Conservation (phyloP, 257 asterid genomes). For the Solanum pennellii region DNA sequence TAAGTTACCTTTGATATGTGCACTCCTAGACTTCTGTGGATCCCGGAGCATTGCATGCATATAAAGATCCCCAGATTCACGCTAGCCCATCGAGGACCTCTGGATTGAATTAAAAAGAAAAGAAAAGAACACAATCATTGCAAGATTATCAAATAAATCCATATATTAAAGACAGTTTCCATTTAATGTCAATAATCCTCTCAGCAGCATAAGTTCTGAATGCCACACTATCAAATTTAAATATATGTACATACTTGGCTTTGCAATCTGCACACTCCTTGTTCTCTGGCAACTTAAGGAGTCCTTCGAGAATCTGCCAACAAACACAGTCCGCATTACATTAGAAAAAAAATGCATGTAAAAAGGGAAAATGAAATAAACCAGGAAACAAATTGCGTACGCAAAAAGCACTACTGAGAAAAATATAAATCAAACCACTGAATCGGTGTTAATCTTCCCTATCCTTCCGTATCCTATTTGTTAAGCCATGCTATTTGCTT, state of each 20-base stretch:
- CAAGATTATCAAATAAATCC: background rate
- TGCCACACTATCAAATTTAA: background rate
- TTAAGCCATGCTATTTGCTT: background rate
- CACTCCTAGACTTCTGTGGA: slow-evolving; percentile 98
- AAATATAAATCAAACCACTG: background rate
- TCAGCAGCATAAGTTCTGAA: background rate
- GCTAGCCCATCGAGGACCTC: slow-evolving; percentile 99
- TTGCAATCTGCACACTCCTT: slow-evolving; percentile 99
- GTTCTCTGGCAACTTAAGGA: slow-evolving; percentile 94
- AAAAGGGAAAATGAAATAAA: background rate
- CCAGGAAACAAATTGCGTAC: background rate
- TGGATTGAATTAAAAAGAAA: slow-evolving; percentile 9
- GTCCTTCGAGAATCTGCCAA: slow-evolving; percentile 85
- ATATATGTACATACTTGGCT: slow-evolving; percentile 56
- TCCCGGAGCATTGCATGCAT: slow-evolving; percentile 99
- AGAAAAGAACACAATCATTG: background rate
- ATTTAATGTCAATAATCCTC: background rate
- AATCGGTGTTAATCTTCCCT: background rate
- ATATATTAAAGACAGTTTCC: background rate
- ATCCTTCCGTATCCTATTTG: background rate
- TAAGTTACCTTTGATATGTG: slow-evolving; percentile 88
- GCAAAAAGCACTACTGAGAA: background rate
- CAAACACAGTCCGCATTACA: slow-evolving; percentile 5
- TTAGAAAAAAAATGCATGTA: background rate
- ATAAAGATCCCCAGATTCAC: slow-evolving; percentile 94